phyloP scores from a whole-genome alignment of 2,329 filamentous ascomycete genomes.

The Xylariomycetidae sp. region DNA sequence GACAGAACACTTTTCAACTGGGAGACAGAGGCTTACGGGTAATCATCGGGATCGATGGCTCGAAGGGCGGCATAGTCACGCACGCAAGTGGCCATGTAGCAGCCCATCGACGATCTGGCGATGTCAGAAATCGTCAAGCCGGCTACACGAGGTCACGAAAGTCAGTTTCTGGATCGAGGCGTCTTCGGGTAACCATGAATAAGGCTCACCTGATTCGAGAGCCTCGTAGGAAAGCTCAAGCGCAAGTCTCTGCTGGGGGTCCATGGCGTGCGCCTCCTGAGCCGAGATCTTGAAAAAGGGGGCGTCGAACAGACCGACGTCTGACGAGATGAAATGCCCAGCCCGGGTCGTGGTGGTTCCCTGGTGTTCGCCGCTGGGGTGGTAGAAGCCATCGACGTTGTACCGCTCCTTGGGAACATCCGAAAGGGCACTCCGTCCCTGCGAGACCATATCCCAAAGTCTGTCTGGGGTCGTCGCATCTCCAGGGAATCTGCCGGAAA shows the following conservation, averaged over 20 bases:
- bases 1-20: constrained; percentile 11
- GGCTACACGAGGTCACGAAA: constrained; percentile 11
- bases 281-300: constrained; percentile 24
- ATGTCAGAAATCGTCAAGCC: constrained; percentile 22
- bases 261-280: constrained; percentile 27
- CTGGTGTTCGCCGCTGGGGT: constrained; percentile 21
- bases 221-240: constrained; percentile 26
- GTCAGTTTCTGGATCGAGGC: neutral
- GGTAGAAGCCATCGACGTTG: constrained; percentile 23
- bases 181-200: neutral
- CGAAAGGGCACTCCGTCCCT: constrained; percentile 19
- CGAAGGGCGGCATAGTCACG: constrained; percentile 22
- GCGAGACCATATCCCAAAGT: constrained; percentile 23
- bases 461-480: constrained; percentile 21
- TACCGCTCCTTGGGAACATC: constrained; percentile 22
- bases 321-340: constrained; percentile 22
- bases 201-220: constrained; percentile 25
- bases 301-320: constrained; percentile 23
- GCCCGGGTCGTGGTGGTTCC: constrained; percentile 20
- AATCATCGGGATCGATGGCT: constrained; percentile 27
- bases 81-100: constrained; percentile 27
- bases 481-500: constrained; percentile 24
- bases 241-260: constrained; percentile 26
- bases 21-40: constrained; percentile 18
- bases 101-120: constrained; percentile 20